These are phyloP conservation scores for Cercophora samala DNA, from an alignment of 495 filamentous ascomycete genomes.

Conservation along the genomic window DNA sequence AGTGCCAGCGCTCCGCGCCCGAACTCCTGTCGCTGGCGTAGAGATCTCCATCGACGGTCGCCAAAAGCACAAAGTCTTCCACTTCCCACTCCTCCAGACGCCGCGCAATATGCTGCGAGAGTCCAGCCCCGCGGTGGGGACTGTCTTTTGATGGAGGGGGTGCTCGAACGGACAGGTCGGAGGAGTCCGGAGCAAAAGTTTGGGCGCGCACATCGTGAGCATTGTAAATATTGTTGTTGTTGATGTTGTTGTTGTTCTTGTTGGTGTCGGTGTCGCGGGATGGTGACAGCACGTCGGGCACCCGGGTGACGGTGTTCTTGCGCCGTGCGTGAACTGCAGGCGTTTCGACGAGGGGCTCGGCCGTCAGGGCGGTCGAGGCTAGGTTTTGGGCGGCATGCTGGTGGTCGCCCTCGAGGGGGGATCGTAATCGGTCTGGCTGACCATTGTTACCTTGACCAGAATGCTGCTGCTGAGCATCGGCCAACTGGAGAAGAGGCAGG, in stretches of 20 bases:
- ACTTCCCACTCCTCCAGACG: slow-evolving; percentile 98
- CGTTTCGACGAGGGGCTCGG: slow-evolving; percentile 28
- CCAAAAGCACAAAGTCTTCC: slow-evolving; percentile 98
- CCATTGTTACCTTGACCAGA: slow-evolving; percentile 29
- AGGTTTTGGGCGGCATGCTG: slow-evolving; percentile 30
- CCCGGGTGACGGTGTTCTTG: slow-evolving; percentile 25
- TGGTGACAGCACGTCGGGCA: slow-evolving; percentile 11
- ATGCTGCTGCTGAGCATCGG: slow-evolving; percentile 61
- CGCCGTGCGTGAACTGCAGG: slow-evolving; percentile 25
- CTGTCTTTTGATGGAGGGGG: slow-evolving; percentile 64
- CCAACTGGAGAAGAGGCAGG: slow-evolving; percentile 50
- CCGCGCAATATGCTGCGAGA: slow-evolving; percentile 82
- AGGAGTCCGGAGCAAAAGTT: slow-evolving; percentile 83
- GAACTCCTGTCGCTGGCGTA: slow-evolving; percentile 88
- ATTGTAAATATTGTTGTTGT: slow-evolving; percentile 41
- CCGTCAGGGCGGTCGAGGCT: slow-evolving; percentile 26
- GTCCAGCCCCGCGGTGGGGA: slow-evolving; percentile 56
- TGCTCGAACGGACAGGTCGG: slow-evolving; percentile 82
- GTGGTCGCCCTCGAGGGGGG: slow-evolving; percentile 29
- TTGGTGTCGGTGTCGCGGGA: slow-evolving; percentile 18
- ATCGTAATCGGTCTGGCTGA: slow-evolving; percentile 27
- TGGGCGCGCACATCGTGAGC: slow-evolving; percentile 87
- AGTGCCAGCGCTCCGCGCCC: slow-evolving; percentile 76
- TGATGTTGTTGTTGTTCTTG: slow-evolving; percentile 26
- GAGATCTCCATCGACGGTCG: slow-evolving; percentile 96